Evolutionary conservation across 2,329 filamentous ascomycete genomes (phyloP).

Genomic region (Apiospora sp.): DNA sequence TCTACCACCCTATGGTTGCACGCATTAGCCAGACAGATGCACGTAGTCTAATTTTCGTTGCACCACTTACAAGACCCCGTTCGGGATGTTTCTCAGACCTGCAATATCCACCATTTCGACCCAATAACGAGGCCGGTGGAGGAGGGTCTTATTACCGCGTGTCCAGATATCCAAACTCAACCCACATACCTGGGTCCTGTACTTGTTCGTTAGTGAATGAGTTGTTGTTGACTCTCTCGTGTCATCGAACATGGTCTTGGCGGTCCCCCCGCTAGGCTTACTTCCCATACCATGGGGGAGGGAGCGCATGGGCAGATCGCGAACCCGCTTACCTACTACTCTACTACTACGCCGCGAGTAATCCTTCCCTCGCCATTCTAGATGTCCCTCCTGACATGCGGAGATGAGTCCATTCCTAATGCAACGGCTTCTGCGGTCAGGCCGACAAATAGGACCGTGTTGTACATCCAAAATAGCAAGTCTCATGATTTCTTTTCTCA

Average conservation of each 20-base stretch:
- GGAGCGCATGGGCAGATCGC: not conserved
- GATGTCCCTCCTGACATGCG: not conserved
- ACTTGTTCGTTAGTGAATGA: not conserved
- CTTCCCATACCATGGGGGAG: not conserved
- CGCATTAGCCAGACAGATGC: constrained; percentile 15
- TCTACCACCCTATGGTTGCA: constrained; percentile 12
- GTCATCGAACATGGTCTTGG: not conserved
- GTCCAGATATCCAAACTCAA: constrained; percentile 8
- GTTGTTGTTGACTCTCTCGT: not conserved
- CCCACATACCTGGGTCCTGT: constrained; percentile 1
- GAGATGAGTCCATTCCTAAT: constrained; percentile 1
- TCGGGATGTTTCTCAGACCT: constrained; percentile 19
- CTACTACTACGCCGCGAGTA: constrained; percentile 10
- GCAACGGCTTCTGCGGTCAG: not conserved
- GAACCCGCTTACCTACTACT: not conserved
- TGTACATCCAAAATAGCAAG: not conserved
- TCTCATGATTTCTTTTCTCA: constrained; percentile 11
- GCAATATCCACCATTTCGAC: not conserved
- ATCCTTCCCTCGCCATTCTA: not conserved
- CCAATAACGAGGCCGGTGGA: not conserved
- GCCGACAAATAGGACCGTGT: not conserved
- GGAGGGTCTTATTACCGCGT: constrained; percentile 15
- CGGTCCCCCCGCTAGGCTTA: not conserved
- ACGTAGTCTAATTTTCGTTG: constrained; percentile 10
- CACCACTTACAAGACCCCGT: constrained; percentile 10